phyloP scores from a whole-genome alignment of 2,329 filamentous ascomycete genomes.

The Davidsoniella eucalypti region DNA sequence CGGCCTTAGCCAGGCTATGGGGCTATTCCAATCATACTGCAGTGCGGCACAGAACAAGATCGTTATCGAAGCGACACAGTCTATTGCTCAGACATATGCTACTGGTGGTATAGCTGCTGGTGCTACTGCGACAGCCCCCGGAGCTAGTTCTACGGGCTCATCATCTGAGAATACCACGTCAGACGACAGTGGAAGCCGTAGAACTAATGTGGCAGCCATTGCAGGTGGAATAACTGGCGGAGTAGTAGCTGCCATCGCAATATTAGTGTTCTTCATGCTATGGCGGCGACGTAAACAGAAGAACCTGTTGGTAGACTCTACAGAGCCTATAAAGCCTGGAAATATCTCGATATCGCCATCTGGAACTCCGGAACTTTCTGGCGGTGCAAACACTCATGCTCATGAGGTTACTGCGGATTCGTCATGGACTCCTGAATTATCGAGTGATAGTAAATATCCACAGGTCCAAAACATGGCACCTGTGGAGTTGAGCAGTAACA shows the following conservation, averaged over 20 bases:
- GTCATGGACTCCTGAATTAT: not conserved
- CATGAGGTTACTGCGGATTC: not conserved
- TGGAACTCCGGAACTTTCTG: slow-evolving; percentile 1
- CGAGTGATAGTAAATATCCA: slow-evolving; percentile 24
- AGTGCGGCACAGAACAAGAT: slow-evolving; percentile 29
- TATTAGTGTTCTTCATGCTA: slow-evolving; percentile 18
- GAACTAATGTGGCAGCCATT: not conserved
- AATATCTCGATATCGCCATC: slow-evolving; percentile 2
- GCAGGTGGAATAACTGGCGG: slow-evolving; percentile 7
- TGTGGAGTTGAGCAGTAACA: too few relatives aligned
- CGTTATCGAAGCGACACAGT: slow-evolving; percentile 25
- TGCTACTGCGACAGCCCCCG: slow-evolving; percentile 6
- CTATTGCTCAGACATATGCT: slow-evolving; percentile 18
- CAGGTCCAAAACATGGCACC: too few relatives aligned
- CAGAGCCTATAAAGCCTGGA: not conserved
- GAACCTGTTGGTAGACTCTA: not conserved
- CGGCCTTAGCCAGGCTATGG: slow-evolving; percentile 30
- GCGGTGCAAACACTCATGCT: not conserved
- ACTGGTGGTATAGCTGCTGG: slow-evolving; percentile 12
- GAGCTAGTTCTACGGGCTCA: slow-evolving; percentile 3
- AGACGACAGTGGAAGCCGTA: slow-evolving; percentile 6
- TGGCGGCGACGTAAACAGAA: slow-evolving; percentile 2
- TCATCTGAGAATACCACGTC: not conserved
- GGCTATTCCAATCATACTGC: slow-evolving; percentile 32
- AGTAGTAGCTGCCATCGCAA: slow-evolving; percentile 18